Conservation (phyloP, 495 filamentous ascomycete genomes). For the Penicillium cosmopolitanum region DNA sequence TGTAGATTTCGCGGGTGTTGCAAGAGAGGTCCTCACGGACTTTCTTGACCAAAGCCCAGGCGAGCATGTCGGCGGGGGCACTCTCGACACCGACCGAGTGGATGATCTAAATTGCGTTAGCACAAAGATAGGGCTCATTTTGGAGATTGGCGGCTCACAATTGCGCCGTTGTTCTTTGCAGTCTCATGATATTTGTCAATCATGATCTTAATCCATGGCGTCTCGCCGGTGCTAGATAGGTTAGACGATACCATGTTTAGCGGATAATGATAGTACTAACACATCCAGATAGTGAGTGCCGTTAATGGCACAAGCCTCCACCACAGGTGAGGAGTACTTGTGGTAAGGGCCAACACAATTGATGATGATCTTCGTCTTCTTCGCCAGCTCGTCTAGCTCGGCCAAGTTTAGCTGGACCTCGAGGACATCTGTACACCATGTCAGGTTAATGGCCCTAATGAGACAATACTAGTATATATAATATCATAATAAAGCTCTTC, state of each 20-base stretch:
- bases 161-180: conserved; percentile 75
- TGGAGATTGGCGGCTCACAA: conserved; percentile 48
- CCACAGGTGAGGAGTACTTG: conserved; percentile 74
- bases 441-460: background rate
- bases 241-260: conserved; percentile 13
- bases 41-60: conserved; percentile 67
- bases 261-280: conserved; percentile 29
- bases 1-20: conserved; percentile 60
- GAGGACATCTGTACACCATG: conserved; percentile 38
- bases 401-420: conserved; percentile 63
- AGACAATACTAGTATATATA: background rate
- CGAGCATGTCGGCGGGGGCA: conserved; percentile 77
- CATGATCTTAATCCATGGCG: conserved; percentile 78
- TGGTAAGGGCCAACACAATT: conserved; percentile 86
- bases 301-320: conserved; percentile 84
- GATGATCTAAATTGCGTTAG: conserved; percentile 65
- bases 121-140: background rate
- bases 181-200: conserved; percentile 76
- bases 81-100: conserved; percentile 86
- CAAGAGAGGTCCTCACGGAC: conserved; percentile 62
- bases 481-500: background rate
- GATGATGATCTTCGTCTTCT: conserved; percentile 78
- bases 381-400: conserved; percentile 67
- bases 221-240: conserved; percentile 71
- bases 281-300: conserved; percentile 93